Evolutionary conservation across 2,329 filamentous ascomycete genomes (phyloP).

Genomic region (Talaromyces sp.): DNA sequence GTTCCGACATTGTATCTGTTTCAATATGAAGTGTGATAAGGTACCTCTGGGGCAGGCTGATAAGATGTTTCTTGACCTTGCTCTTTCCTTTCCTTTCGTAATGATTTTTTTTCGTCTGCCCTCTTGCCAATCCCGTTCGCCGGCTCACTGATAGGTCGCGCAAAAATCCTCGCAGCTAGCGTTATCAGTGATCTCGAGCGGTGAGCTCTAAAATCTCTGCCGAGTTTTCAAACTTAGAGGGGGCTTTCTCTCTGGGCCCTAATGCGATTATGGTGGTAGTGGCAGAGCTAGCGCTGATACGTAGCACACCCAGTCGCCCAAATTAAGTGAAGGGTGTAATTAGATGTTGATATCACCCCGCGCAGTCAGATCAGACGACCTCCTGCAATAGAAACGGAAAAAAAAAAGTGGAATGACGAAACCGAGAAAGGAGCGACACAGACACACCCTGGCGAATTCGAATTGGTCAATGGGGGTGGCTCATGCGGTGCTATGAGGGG

Average conservation of each 20-base stretch:
- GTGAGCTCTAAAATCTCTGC: not conserved
- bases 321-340: not conserved
- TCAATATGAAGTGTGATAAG: too few species aligned
- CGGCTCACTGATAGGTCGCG: not conserved
- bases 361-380: not conserved
- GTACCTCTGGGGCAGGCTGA: not conserved
- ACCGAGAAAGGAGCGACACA: not conserved
- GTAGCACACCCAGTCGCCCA: not conserved
- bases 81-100: not conserved
- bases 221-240: not conserved
- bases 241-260: not conserved
- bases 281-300: not conserved
- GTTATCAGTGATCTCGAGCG: not conserved
- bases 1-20: conserved; percentile 37
- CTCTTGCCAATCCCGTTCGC: not conserved
- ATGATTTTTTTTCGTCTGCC: not conserved
- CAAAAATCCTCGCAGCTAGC: not conserved
- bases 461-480: not conserved
- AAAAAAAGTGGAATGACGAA: not conserved
- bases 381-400: not conserved
- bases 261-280: not conserved
- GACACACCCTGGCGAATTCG: not conserved
- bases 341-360: not conserved
- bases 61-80: not conserved
- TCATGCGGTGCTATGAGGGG: not conserved